phyloP scores from a whole-genome alignment of 164 flowering plant species.

The Taxillus chinensis region DNA sequence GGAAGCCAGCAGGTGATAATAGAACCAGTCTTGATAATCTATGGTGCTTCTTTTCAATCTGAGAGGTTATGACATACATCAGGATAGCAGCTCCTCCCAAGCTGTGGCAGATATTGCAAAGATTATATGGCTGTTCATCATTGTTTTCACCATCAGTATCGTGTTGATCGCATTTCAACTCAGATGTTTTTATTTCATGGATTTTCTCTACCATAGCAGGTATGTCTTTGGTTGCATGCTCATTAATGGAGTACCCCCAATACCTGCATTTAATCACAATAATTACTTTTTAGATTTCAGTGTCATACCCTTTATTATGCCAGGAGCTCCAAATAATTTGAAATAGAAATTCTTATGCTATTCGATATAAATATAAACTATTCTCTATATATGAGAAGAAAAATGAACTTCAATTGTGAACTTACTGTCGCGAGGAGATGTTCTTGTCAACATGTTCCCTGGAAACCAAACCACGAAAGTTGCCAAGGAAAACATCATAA shows the following conservation, averaged over 20 bases:
- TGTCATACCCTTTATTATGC: neutral
- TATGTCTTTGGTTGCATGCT: conserved; percentile 84
- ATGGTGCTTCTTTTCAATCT: conserved; percentile 73
- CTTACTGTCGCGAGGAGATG: conserved; percentile 81
- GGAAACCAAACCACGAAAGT: conserved; percentile 92
- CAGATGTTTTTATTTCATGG: conserved; percentile 67
- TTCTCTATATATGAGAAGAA: neutral
- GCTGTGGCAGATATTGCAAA: conserved; percentile 85
- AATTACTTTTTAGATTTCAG: neutral
- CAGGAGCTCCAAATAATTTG: neutral
- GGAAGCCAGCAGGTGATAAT: conserved; percentile 95
- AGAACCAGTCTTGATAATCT: conserved; percentile 75
- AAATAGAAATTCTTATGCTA: neutral
- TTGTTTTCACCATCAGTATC: conserved; percentile 30
- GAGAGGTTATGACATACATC: conserved; percentile 66
- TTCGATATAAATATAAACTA: neutral
- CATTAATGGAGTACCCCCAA: conserved; percentile 89
- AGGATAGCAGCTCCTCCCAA: conserved; percentile 93
- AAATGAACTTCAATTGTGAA: conserved; percentile 1
- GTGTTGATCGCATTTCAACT: conserved; percentile 34
- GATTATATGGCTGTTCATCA: conserved; percentile 69
- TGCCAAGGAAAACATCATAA: conserved; percentile 95
- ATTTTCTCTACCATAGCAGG: conserved; percentile 92
- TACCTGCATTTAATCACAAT: conserved; percentile 41
- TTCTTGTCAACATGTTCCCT: conserved; percentile 84